These are phyloP conservation scores for Colletotrichum shisoi DNA, from an alignment of 2,329 filamentous ascomycete species.

Conservation along the genomic window DNA sequence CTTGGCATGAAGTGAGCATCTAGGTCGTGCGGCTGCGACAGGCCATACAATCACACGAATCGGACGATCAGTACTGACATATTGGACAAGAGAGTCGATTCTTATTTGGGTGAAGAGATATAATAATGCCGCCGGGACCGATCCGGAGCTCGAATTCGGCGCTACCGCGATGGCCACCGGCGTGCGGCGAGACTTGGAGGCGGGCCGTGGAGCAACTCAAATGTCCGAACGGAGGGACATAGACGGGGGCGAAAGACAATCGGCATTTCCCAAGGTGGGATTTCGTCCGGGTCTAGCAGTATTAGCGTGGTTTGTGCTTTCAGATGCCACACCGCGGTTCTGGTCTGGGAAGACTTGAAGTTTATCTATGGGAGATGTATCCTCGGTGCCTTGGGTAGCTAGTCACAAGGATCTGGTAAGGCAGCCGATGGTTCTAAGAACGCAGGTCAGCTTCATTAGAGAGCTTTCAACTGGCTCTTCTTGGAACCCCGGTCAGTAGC, in stretches of 20 bases:
- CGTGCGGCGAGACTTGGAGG: conserved; percentile 9
- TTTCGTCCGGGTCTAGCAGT: background rate
- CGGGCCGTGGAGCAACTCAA: conserved; percentile 32
- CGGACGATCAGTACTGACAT: background rate
- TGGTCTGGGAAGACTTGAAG: background rate
- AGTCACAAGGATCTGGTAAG: background rate
- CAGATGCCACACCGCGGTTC: background rate
- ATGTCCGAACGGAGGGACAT: conserved; percentile 17
- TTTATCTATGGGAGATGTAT: background rate
- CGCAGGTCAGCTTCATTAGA: background rate
- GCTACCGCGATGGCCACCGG: background rate
- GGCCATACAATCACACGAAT: background rate
- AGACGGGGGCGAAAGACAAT: background rate
- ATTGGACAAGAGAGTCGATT: background rate
- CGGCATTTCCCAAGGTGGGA: background rate
- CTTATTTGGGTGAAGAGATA: background rate
- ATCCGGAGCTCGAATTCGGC: background rate
- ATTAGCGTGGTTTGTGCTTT: background rate
- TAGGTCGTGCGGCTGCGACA: background rate
- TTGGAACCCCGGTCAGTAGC: background rate
- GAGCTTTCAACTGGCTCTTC: background rate
- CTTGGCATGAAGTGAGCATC: conserved; percentile 1
- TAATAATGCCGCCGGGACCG: background rate
- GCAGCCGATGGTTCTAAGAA: background rate
- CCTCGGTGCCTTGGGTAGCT: background rate